Conservation (phyloP, 495 filamentous ascomycete species). For the Talaromyces nanjingensis region DNA sequence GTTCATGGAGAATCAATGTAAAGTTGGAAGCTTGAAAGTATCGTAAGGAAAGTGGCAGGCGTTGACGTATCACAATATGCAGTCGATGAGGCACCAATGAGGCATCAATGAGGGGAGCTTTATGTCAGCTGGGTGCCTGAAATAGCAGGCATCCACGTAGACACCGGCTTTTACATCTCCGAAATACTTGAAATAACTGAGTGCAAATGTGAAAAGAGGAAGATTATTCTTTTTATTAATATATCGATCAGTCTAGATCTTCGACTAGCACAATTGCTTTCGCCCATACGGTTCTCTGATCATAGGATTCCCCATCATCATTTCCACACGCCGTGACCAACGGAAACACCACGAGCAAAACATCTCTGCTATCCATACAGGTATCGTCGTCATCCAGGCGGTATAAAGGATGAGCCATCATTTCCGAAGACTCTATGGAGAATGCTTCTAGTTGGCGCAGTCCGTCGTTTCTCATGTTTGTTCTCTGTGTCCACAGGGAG, state of each 20-base stretch:
- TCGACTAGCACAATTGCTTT: neutral
- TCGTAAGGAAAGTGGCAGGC: neutral
- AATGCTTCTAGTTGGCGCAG: neutral
- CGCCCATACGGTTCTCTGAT: neutral
- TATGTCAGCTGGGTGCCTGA: neutral
- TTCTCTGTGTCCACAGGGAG: neutral
- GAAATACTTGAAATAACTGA: neutral
- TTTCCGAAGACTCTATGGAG: neutral
- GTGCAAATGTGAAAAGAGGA: neutral
- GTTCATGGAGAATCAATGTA: neutral
- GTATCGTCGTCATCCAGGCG: neutral
- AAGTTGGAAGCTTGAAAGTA: neutral
- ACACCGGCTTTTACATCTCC: neutral
- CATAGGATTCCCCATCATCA: neutral
- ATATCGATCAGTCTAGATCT: neutral
- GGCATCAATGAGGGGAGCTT: neutral
- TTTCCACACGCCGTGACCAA: neutral
- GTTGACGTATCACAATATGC: neutral
- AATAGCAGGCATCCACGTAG: neutral
- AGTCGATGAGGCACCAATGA: neutral
- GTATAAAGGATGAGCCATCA: neutral
- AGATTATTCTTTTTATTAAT: neutral
- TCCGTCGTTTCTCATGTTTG: neutral
- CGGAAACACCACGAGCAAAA: conserved; percentile 1
- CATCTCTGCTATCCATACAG: neutral